phyloP scores from a whole-genome alignment of 2,329 filamentous ascomycete species.

The Xylaria multiplex region DNA sequence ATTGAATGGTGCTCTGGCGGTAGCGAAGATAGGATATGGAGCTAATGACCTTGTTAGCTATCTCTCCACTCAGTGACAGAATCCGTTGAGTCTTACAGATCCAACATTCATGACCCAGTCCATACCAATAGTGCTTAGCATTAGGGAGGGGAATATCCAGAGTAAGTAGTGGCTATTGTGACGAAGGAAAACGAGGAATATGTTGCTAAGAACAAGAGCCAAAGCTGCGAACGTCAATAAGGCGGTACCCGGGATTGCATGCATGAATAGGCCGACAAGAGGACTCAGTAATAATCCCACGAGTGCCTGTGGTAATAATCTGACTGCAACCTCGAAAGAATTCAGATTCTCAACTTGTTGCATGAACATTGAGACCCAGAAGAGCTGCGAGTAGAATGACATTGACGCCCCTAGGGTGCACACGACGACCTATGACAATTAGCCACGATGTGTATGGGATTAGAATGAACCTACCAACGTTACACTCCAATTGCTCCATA shows the following conservation, averaged over 20 bases:
- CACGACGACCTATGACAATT: slow-evolving; percentile 43
- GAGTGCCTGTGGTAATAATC: slow-evolving; percentile 50
- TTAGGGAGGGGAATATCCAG: slow-evolving; percentile 49
- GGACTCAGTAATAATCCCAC: slow-evolving; percentile 49
- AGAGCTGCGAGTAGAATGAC: slow-evolving; percentile 49
- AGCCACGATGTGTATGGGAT: not conserved
- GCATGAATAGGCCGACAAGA: slow-evolving; percentile 48
- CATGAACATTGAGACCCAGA: slow-evolving; percentile 51
- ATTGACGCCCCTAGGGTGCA: slow-evolving; percentile 47
- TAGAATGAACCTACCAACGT: slow-evolving; percentile 41
- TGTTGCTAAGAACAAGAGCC: slow-evolving; percentile 45
- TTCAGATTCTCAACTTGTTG: slow-evolving; percentile 46
- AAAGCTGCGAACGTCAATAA: slow-evolving; percentile 43
- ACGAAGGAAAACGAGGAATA: slow-evolving; percentile 48
- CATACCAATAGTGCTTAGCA: slow-evolving; percentile 50
- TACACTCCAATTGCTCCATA: slow-evolving; percentile 47
- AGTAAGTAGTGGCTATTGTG: slow-evolving; percentile 46
- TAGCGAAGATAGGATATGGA: slow-evolving; percentile 47
- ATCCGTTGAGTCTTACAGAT: slow-evolving; percentile 42
- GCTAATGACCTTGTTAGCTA: slow-evolving; percentile 38
- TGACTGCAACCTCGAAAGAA: slow-evolving; percentile 48
- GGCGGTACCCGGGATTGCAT: slow-evolving; percentile 44
- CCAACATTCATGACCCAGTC: slow-evolving; percentile 52
- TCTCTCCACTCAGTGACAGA: not conserved
- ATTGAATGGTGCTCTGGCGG: slow-evolving; percentile 48